Percentiles rank a stretch among this genome's conserved stretches.
phyloP scores from a whole-genome alignment of 768 basidiomycete genomes.

The Rhizopogon rudus region DNA sequence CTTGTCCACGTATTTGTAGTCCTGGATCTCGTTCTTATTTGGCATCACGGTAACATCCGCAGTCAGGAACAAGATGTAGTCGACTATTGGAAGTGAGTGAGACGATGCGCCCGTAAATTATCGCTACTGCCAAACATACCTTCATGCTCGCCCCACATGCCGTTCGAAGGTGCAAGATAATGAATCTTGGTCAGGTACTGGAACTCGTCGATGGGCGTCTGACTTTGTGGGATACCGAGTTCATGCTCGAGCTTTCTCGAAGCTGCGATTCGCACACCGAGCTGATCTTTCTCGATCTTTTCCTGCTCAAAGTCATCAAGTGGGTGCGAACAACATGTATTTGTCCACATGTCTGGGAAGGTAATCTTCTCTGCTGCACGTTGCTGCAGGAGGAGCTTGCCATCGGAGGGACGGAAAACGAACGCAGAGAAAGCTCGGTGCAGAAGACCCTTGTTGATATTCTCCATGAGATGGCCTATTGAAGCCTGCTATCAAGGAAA shows the following conservation, averaged over 20 bases:
- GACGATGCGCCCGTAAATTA: background rate
- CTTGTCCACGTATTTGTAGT: slow-evolving; percentile 88
- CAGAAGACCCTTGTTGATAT: slow-evolving; percentile 88
- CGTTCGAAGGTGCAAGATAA: slow-evolving; percentile 91
- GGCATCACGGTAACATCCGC: slow-evolving; percentile 78
- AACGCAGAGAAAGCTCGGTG: slow-evolving; percentile 99
- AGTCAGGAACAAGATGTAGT: slow-evolving; percentile 95
- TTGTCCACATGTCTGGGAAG: slow-evolving; percentile 99
- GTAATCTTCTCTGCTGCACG: slow-evolving; percentile 99
- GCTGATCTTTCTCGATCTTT: slow-evolving; percentile 69
- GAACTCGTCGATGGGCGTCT: slow-evolving; percentile 81
- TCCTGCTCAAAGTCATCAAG: slow-evolving; percentile 87
- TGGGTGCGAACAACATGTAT: slow-evolving; percentile 98
- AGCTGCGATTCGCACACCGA: slow-evolving; percentile 86
- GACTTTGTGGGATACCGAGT: slow-evolving; percentile 78
- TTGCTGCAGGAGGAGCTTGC: slow-evolving; percentile 89
- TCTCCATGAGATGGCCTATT: slow-evolving; percentile 94
- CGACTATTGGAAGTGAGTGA: slow-evolving; percentile 52
- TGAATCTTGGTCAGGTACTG: slow-evolving; percentile 96
- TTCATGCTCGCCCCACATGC: slow-evolving; percentile 98
- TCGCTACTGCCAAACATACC: slow-evolving; percentile 39
- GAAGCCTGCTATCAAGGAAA: background rate
- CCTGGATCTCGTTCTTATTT: slow-evolving; percentile 89
- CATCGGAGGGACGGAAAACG: slow-evolving; percentile 91
- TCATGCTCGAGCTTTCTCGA: slow-evolving; percentile 95